Evolutionary conservation across 371 early-diverging fungal genomes (phyloP), one percentile per base, ranked within the genome.

Genomic region (Mucor velutinosus): DNA sequence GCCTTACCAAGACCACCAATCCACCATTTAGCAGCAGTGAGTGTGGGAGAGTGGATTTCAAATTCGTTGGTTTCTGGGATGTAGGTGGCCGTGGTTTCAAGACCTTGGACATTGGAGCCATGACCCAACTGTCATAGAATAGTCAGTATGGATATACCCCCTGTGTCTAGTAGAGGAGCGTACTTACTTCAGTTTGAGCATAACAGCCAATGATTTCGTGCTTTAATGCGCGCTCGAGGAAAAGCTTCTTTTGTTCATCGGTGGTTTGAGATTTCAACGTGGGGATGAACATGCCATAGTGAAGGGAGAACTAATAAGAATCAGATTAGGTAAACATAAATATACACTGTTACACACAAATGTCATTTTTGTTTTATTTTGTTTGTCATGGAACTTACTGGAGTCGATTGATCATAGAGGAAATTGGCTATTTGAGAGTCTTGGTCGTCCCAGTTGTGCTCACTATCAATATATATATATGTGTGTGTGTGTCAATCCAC

Each of bases 1-100:
- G 78, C 78, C 60, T 84, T 85, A 43, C 87, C 89, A 15, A 87
- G 75, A 43, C 93, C 92, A 57, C 97, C 97, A 58, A 93, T 91
- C 97, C 97, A 97, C 89, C 94, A 96, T 74, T 97, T 97, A 66
- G 85, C 76, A 10, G 93, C 77, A 45, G 94, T 90, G 49, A 95
- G 76, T 14, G 85, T 86, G 17, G 96, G 95, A 35, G 92, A 90
- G 76, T 95, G 91, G 64, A 96, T 80, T 65, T 93, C 95, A 63
- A 90, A 95, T 75, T 93, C 92, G 63, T 93, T 90, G 14, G 93
- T 89, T 65, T 91, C 92, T 11, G 85, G 82, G 45, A 91, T 76
- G 62, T 86, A 95, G 0, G 95, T 95, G 14, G 95, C 95, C 0
- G 94, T 94, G 21, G 97, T 96, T 76, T 95, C 96, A 51, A 96